Percentiles rank a stretch among this genome's conserved stretches.
Conservation (phyloP, 495 filamentous ascomycete genomes). For the Penicillium daleae region DNA sequence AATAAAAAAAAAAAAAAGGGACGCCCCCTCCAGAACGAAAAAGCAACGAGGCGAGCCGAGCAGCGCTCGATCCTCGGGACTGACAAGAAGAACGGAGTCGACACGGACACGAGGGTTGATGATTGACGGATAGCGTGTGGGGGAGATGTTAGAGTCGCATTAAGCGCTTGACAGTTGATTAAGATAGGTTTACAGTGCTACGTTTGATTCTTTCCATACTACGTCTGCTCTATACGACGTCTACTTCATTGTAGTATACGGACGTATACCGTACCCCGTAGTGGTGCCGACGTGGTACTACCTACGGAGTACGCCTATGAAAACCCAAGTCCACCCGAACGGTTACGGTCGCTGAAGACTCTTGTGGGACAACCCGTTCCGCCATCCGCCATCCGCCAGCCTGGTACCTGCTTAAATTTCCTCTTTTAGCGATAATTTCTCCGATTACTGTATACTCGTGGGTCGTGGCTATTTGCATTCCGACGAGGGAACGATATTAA, state of each 20-base stretch:
- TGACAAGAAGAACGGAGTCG: background rate
- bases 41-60: conserved; percentile 1
- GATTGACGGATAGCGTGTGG: background rate
- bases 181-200: background rate
- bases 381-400: background rate
- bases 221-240: background rate
- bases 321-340: background rate
- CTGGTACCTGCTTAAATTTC: conserved; percentile 21
- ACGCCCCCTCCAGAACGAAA: background rate
- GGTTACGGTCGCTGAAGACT: background rate
- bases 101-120: background rate
- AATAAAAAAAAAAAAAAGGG: background rate
- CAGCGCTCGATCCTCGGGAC: background rate
- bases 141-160: background rate
- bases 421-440: conserved; percentile 12
- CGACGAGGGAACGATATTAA: no score
- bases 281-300: no score
- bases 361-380: background rate
- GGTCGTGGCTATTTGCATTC: background rate
- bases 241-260: background rate
- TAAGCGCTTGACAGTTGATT: background rate
- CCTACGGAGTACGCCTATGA: background rate
- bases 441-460: conserved; percentile 5
- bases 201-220: background rate
- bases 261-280: no score